A percentile compares a stretch with the other conserved stretches of the same genome.
phyloP scores from a whole-genome alignment of 2,329 filamentous ascomycete species.

The Microcyclospora pomicola region DNA sequence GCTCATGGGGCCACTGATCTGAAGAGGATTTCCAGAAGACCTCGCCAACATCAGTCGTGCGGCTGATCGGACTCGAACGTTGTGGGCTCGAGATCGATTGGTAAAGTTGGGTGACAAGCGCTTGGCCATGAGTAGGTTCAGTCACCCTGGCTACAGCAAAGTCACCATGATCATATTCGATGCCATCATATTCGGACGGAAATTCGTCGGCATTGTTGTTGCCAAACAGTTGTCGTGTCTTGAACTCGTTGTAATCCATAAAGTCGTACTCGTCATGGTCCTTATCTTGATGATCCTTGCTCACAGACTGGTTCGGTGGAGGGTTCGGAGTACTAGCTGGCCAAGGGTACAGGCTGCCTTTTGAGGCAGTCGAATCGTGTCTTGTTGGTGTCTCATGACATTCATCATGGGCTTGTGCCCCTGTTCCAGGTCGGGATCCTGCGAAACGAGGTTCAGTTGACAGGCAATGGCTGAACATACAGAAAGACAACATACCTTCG shows the following conservation, averaged over 20 bases:
- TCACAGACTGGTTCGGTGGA: neutral
- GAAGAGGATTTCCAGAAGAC: conserved; percentile 9
- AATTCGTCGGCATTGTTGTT: neutral
- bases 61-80: conserved; percentile 5
- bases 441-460: too few species aligned
- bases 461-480: too few species aligned
- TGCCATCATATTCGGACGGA: conserved; percentile 1
- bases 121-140: neutral
- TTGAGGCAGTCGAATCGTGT: neutral
- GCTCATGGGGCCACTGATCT: conserved; percentile 1
- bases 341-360: neutral
- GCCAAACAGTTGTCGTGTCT: conserved; percentile 8
- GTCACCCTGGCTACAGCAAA: neutral
- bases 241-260: conserved; percentile 11
- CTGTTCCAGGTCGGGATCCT: too few species aligned
- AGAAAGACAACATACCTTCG: too few species aligned
- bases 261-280: conserved; percentile 1
- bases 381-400: neutral
- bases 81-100: conserved; percentile 6
- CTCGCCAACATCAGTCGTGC: conserved; percentile 5
- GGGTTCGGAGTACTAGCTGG: neutral
- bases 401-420: neutral
- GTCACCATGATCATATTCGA: neutral
- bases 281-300: neutral
- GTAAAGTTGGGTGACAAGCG: conserved; percentile 3